A percentile compares a stretch with the other conserved stretches of the same genome.
Evolutionary conservation across 345 rosid species (phyloP).

Genomic region (Boechera retrofracta): DNA sequence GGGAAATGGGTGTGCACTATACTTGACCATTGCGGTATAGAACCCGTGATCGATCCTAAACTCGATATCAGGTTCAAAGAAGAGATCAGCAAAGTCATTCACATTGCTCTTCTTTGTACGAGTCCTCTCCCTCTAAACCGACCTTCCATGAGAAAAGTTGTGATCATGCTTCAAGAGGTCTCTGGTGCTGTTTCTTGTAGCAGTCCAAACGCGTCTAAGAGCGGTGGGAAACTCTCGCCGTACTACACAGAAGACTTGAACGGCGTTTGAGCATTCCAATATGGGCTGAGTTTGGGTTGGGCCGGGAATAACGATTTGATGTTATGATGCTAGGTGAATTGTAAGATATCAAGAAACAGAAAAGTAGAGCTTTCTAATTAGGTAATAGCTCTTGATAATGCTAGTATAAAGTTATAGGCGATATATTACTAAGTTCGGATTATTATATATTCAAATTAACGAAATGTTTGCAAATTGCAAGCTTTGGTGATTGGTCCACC

Average conservation of each 20-base stretch:
- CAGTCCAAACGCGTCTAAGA: slow-evolving; percentile 41
- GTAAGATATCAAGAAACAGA: slow-evolving; percentile 27
- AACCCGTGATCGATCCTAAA: slow-evolving; percentile 64
- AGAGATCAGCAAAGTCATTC: slow-evolving; percentile 67
- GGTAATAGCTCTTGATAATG: slow-evolving; percentile 20
- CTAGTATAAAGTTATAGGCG: not conserved
- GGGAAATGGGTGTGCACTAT: slow-evolving; percentile 74
- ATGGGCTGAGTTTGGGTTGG: slow-evolving; percentile 27
- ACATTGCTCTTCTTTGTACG: slow-evolving; percentile 78
- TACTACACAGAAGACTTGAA: slow-evolving; percentile 62
- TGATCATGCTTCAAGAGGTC: slow-evolving; percentile 79
- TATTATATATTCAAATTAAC: slow-evolving; percentile 1
- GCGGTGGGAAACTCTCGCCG: slow-evolving; percentile 73
- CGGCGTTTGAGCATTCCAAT: slow-evolving; percentile 30
- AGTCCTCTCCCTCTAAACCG: slow-evolving; percentile 76
- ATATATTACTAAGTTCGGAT: slow-evolving; percentile 9
- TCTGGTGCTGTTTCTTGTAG: slow-evolving; percentile 37
- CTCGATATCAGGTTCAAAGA: slow-evolving; percentile 58
- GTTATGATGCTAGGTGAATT: slow-evolving; percentile 19
- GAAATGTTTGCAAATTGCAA: slow-evolving; percentile 24
- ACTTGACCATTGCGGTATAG: slow-evolving; percentile 57
- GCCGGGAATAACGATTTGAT: not conserved
- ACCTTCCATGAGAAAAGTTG: slow-evolving; percentile 91
- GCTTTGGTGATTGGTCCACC: slow-evolving; percentile 10
- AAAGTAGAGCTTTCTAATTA: slow-evolving; percentile 40